Conservation (phyloP, 768 basidiomycete species). For the Arthromyces matolae region DNA sequence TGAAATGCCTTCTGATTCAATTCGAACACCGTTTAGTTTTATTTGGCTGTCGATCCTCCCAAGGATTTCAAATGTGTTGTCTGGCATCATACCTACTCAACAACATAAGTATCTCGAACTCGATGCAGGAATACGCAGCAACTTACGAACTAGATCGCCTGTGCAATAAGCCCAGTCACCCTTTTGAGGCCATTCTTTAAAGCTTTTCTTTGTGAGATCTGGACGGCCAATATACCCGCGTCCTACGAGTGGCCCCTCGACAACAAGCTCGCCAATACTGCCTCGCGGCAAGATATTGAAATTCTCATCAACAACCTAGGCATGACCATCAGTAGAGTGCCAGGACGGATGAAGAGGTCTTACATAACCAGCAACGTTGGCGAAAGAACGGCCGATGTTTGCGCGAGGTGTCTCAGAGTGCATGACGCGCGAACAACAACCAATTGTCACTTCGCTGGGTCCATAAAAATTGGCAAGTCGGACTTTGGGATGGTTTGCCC, state of each 20-base stretch:
- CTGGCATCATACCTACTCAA: constrained; percentile 49
- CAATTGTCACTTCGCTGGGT: constrained; percentile 51
- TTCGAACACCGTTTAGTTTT: constrained; percentile 51
- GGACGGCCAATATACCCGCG: constrained; percentile 45
- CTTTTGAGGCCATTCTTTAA: constrained; percentile 40
- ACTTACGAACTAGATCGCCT: constrained; percentile 43
- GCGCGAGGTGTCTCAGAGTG: constrained; percentile 34
- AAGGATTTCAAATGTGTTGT: constrained; percentile 44
- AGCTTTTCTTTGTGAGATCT: constrained; percentile 41
- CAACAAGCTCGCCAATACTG: constrained; percentile 44
- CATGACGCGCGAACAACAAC: constrained; percentile 45
- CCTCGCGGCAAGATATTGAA: constrained; percentile 42
- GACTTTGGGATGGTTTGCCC: constrained; percentile 42
- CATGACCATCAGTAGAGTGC: constrained; percentile 16
- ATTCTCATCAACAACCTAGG: constrained; percentile 40
- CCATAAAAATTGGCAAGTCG: constrained; percentile 50
- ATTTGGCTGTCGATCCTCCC: constrained; percentile 51
- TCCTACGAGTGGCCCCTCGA: constrained; percentile 47
- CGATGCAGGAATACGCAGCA: not conserved
- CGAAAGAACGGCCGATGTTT: constrained; percentile 42
- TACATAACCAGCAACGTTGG: constrained; percentile 33
- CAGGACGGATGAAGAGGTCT: constrained; percentile 1
- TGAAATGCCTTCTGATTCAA: constrained; percentile 50
- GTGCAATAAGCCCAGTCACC: constrained; percentile 45
- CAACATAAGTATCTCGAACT: not conserved